These are phyloP conservation scores for Xerocomellus amylosporus DNA, from an alignment of 768 basidiomycete genomes.

Conservation along the genomic window DNA sequence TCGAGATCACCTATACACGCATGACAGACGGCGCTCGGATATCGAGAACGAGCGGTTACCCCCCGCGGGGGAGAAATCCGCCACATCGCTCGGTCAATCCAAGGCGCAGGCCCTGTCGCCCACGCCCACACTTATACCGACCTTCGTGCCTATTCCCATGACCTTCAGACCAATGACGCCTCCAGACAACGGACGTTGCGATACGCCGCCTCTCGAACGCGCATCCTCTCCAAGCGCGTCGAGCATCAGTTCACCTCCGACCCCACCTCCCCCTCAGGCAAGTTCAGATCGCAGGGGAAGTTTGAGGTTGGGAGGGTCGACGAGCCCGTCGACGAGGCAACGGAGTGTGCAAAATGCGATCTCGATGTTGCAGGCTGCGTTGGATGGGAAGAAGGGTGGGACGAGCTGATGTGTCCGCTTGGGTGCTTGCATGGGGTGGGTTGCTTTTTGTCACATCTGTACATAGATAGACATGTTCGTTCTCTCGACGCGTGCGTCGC, in stretches of 20 bases:
- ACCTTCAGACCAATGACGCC: constrained; percentile 15
- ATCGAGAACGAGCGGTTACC: constrained; percentile 31
- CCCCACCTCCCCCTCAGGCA: constrained; percentile 23
- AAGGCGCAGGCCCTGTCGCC: constrained; percentile 6
- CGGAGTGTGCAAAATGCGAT: constrained; percentile 23
- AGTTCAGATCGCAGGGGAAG: constrained; percentile 18
- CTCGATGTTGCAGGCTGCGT: constrained; percentile 29
- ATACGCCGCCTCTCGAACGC: constrained; percentile 26
- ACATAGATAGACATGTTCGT: too few relatives aligned
- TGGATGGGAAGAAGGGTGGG: constrained; percentile 26
- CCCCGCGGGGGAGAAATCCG: constrained; percentile 15
- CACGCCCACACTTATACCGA: background rate
- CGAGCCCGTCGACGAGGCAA: constrained; percentile 22
- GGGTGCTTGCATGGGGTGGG: too few relatives aligned
- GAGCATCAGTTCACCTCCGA: constrained; percentile 24
- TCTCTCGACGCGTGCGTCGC: too few relatives aligned
- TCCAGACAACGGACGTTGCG: constrained; percentile 36
- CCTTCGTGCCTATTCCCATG: constrained; percentile 1
- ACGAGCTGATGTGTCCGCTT: background rate
- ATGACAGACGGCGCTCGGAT: constrained; percentile 23
- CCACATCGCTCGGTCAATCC: background rate
- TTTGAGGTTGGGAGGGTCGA: constrained; percentile 16
- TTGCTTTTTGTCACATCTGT: too few relatives aligned
- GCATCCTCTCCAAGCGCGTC: constrained; percentile 25
- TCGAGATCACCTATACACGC: background rate